A percentile compares a stretch with the other conserved stretches of the same genome.
phyloP scores from a whole-genome alignment of 805 yeast genomes.

The Wickerhamomyces subpelliculosus region DNA sequence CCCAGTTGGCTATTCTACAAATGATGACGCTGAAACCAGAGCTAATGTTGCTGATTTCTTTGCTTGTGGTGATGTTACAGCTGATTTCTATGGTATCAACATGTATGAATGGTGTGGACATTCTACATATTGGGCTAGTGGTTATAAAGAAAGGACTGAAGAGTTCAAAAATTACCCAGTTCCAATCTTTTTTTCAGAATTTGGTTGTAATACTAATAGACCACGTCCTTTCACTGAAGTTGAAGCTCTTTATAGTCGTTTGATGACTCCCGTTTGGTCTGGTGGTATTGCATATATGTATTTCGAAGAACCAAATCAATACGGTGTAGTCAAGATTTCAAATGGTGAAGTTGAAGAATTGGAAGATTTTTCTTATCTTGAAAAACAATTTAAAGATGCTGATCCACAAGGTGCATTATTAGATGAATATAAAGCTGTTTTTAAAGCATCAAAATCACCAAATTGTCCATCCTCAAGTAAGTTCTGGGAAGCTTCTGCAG shows the following conservation, averaged over 20 bases:
- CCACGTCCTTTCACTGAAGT: constrained; percentile 74
- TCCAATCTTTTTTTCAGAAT: constrained; percentile 75
- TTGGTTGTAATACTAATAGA: constrained; percentile 62
- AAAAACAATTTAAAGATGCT: constrained; percentile 41
- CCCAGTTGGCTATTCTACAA: constrained; percentile 93
- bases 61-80: constrained; percentile 63
- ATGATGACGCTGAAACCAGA: constrained; percentile 81
- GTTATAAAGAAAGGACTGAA: constrained; percentile 56
- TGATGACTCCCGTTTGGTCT: constrained; percentile 78
- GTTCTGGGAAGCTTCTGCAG: constrained; percentile 55
- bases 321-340: constrained; percentile 57
- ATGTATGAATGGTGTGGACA: constrained; percentile 87
- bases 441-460: constrained; percentile 23
- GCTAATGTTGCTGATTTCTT: constrained; percentile 76
- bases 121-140: constrained; percentile 55
- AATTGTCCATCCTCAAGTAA: constrained; percentile 45
- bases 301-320: constrained; percentile 67
- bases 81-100: constrained; percentile 78
- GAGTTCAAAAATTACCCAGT: constrained; percentile 59
- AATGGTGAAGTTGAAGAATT: constrained; percentile 42
- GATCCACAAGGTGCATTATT: constrained; percentile 37
- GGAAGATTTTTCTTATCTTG: constrained; percentile 52
- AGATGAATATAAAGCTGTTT: constrained; percentile 22
- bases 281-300: constrained; percentile 85
- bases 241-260: constrained; percentile 50